Evolutionary conservation across 805 yeast species (phyloP).

Genomic region (Kodamaea hsintzibuensis): DNA sequence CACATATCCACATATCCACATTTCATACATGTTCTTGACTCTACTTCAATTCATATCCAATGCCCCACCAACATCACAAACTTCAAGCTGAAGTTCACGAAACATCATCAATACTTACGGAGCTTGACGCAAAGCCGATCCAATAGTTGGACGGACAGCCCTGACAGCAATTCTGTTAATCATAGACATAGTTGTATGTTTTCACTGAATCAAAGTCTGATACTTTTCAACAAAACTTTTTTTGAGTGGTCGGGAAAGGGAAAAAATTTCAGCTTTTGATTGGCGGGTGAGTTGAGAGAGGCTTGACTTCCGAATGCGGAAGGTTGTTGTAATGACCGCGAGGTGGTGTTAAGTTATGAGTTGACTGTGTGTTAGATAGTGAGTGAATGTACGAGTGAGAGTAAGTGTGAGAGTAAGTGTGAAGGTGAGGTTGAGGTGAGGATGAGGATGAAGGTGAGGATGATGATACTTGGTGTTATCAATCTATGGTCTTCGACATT

Average conservation of each 20-base stretch:
- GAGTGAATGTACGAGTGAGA: no score
- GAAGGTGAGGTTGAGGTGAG: neutral
- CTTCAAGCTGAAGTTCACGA: no score
- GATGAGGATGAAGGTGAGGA: neutral
- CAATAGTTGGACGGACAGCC: conserved; percentile 42
- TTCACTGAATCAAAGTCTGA: conserved; percentile 13
- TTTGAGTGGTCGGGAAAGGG: conserved; percentile 21
- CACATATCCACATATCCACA: no score
- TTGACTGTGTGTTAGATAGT: no score
- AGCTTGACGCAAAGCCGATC: conserved; percentile 43
- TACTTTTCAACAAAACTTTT: conserved; percentile 11
- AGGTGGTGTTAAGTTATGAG: no score
- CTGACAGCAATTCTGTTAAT: conserved; percentile 46
- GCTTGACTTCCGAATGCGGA: conserved; percentile 31
- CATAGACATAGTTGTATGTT: conserved; percentile 35
- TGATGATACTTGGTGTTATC: no score
- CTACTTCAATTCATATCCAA: no score
- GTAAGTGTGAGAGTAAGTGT: no score
- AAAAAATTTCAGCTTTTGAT: conserved; percentile 26
- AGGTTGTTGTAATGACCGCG: conserved; percentile 6
- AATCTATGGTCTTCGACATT: no score
- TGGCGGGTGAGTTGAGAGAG: conserved; percentile 21
- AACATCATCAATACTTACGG: conserved; percentile 37
- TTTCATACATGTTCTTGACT: no score
- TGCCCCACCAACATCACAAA: no score